These are phyloP conservation scores for Psophocarpus tetragonolobus DNA, from an alignment of 306 rosid species.

Conservation along the genomic window DNA sequence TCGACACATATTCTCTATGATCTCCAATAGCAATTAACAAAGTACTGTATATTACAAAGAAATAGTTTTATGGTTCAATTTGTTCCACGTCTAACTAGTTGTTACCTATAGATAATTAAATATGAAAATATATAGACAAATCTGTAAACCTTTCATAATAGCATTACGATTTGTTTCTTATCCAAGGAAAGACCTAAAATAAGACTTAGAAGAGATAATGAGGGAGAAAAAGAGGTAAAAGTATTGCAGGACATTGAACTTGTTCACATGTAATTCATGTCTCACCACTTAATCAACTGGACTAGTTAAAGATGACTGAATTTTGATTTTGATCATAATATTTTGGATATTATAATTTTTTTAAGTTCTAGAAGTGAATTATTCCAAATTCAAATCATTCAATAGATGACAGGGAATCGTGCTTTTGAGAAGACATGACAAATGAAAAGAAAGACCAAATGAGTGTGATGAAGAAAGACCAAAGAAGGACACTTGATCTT, in stretches of 20 bases:
- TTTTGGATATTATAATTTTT: neutral
- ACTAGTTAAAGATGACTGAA: neutral
- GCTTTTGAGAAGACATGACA: conserved; percentile 13
- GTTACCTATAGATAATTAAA: conserved; percentile 11
- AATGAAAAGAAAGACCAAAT: conserved; percentile 21
- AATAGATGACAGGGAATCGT: neutral
- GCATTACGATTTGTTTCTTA: neutral
- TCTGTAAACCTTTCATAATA: neutral
- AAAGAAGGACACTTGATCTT: no score
- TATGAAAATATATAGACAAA: neutral
- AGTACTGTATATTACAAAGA: neutral
- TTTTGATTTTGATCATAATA: neutral
- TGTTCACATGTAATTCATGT: neutral
- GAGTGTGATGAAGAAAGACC: conserved; percentile 13
- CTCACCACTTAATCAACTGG: neutral
- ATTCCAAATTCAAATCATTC: neutral
- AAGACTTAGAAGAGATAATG: neutral
- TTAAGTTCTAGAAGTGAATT: neutral
- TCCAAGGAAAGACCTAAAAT: no score
- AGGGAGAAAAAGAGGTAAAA: neutral
- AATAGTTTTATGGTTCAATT: no score
- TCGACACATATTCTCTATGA: conserved; percentile 10
- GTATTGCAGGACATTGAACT: neutral
- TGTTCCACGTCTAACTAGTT: neutral
- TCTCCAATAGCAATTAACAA: neutral